A percentile compares a stretch with the other conserved stretches of the same genome.
Evolutionary conservation across 2,329 filamentous ascomycete species (phyloP).

Genomic region (Arthrobotrys iridis): DNA sequence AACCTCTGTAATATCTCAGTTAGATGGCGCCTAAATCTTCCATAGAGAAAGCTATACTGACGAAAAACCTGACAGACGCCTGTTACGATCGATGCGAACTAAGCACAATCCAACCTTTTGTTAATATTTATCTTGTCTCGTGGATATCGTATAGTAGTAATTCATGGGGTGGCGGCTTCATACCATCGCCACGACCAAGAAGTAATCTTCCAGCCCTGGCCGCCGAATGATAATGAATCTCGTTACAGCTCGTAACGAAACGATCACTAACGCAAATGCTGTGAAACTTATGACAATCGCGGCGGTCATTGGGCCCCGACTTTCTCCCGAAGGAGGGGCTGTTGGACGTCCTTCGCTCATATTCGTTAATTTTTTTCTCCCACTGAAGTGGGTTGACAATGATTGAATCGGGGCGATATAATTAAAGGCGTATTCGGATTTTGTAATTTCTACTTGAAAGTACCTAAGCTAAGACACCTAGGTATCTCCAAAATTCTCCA

Average conservation of each 20-base stretch:
- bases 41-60: background rate
- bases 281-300: constrained; percentile 49
- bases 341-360: constrained; percentile 25
- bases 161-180: background rate
- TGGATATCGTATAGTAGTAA: background rate
- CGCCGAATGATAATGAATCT: constrained; percentile 43
- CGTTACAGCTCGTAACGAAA: constrained; percentile 27
- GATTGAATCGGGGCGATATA: background rate
- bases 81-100: constrained; percentile 44
- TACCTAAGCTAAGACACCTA: background rate
- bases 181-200: constrained; percentile 43
- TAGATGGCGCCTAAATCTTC: background rate
- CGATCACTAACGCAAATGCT: constrained; percentile 26
- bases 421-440: background rate
- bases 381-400: background rate
- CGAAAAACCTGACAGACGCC: constrained; percentile 47
- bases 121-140: background rate
- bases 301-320: constrained; percentile 33
- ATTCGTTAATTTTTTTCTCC: background rate
- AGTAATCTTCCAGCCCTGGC: constrained; percentile 46
- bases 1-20: constrained; percentile 15
- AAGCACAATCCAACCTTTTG: background rate
- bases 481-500: constrained; percentile 14
- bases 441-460: background rate
- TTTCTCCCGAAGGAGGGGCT: constrained; percentile 31